Evolutionary conservation across 2,329 filamentous ascomycete species (phyloP), one percentile per base, ranked within the genome.

Genomic region (Exophiala sp.): DNA sequence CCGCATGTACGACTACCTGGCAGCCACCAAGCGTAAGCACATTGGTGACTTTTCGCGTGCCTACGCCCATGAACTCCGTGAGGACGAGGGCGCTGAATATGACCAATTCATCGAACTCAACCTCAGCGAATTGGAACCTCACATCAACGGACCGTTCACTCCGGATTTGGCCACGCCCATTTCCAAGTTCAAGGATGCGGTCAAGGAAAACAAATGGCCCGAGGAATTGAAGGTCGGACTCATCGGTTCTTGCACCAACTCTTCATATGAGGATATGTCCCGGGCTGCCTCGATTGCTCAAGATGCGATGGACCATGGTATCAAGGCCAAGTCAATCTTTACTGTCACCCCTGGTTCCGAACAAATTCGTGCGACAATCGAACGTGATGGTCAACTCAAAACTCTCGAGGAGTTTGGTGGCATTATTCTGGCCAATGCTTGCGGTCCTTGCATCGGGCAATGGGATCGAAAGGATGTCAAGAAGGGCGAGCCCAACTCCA

Each of bases 131-230:
- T 85, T 98, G 42, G 93, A 98, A 78, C 93, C 93, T 60, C 88
- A 97, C 70, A 89, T 98, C 77, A 98, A 98, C 77, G 93, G 93
- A 60, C 93, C 93, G 59, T 97, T 97, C 81, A 98, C 93, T 22
- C 93, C 93, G 55, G 93, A 98, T 81, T 79, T 98, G 73, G 90
- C 89, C 48, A 97, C 93, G 6, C 93, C 93, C 44, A 94, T 98
- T 70, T 95, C 88, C 74, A 93, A 96, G 77, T 95, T 97, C 77
- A 88, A 86, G 73, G 85, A 94, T 66, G 88, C 88, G 61, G 91
- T 91, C 65, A 89, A 94, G 77, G 82, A 84, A 65, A 95, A 98
- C 76, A 82, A 84, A 71, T 98, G 93, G 93, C 93, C 93, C 16
- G 84, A 93, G 72, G 89, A 95, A 68, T 79, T 98, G 65, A 96